These are phyloP conservation scores for Chalciporus pseudorubinellus DNA, from an alignment of 768 basidiomycete genomes.

Conservation along the genomic window DNA sequence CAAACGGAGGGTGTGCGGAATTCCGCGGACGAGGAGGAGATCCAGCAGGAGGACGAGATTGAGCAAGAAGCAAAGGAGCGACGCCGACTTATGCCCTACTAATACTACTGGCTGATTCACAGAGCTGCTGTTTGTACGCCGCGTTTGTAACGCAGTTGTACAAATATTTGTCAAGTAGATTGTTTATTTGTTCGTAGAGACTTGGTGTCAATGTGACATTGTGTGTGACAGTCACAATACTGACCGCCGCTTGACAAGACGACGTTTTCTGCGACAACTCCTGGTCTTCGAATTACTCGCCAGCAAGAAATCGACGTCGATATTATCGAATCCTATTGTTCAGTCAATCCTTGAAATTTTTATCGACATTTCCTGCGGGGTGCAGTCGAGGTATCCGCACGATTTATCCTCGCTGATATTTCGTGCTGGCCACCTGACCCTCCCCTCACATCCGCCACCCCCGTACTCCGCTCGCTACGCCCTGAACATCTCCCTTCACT, in stretches of 20 bases:
- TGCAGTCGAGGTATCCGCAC: constrained; percentile 5
- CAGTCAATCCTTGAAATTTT: constrained; percentile 12
- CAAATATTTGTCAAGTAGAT: constrained; percentile 2
- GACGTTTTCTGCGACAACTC: neutral
- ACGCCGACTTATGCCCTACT: constrained; percentile 65
- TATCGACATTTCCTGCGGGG: neutral
- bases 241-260: neutral
- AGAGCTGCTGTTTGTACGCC: neutral
- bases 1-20: constrained; percentile 19
- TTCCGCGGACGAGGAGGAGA: constrained; percentile 22
- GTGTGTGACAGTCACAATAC: constrained; percentile 10
- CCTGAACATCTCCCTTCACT: constrained; percentile 14
- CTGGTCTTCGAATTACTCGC: neutral
- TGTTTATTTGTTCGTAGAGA: constrained; percentile 19
- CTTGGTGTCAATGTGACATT: constrained; percentile 6
- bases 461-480: constrained; percentile 5
- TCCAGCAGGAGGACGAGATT: constrained; percentile 50
- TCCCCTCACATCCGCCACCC: neutral
- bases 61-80: constrained; percentile 58
- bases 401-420: constrained; percentile 3
- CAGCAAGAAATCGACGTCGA: neutral
- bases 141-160: constrained; percentile 6
- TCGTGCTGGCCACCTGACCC: constrained; percentile 1
- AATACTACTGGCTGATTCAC: neutral
- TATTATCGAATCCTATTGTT: neutral